Evolutionary conservation across 352 stramenopile species (phyloP), one percentile per base, ranked within the genome.

Genomic region (Pythium guiyangense): DNA sequence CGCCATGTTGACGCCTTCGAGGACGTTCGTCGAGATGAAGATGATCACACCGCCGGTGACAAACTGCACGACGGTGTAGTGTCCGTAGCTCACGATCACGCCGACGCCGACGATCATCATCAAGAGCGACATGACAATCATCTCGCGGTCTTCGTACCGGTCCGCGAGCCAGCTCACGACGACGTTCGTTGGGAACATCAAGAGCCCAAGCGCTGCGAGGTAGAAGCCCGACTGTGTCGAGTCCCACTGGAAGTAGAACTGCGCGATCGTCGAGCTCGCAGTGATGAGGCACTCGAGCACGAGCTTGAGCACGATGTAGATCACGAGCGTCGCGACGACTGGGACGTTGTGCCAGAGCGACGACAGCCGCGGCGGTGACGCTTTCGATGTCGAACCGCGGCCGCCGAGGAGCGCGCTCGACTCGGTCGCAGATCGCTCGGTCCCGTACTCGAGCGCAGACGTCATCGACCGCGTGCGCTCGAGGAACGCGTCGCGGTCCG

Each of bases 1-100:
- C 43, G 87, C 94, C 71, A 97, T 97, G 59, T 97, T 96, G 31
- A 98, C 88, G 25, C 89, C 89, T 69, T 98, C 92, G 59, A 97
- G 84, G 17, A 96, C 86, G 71, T 97, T 98, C 25, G 86, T 96
- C 29, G 86, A 86, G 29, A 97, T 78, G 71, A 97, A 98, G 60
- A 97, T 95, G 59, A 96, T 77, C 51, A 98, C 66, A 17, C 85
- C 84, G 47, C 84, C 89, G 6, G 77, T 55, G 20, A 98, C 73
- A 54, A 97, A 98, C 63, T 97, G 88, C 17, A 70, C 51, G 25
- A 87, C 65, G 18, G 80, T 86, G 71, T 98, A 98, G 48, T 84
- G 54, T 2, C 70, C 70, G 59, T 97, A 97, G 43, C 74, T 79
- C 34, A 98, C 71, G 49, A 98, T 96, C 8, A 88, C 74, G 25